phyloP scores from a whole-genome alignment of 257 asterid genomes.

The Galeopsis tetrahit region DNA sequence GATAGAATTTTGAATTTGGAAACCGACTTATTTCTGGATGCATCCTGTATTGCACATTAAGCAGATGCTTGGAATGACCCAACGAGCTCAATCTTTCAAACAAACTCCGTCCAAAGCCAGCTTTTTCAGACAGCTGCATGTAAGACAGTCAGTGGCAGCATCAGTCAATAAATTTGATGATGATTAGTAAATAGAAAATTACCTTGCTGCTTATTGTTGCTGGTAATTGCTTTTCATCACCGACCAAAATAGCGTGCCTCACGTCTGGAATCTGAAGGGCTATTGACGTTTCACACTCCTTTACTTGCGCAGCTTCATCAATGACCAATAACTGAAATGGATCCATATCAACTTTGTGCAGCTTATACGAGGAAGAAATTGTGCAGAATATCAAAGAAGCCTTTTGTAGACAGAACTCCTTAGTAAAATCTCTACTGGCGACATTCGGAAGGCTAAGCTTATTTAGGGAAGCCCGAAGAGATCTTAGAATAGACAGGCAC shows the following conservation, averaged over 20 bases:
- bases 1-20: not conserved
- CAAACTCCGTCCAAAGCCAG: not conserved
- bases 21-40: not conserved
- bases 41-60: slow-evolving; percentile 3
- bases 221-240: not conserved
- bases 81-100: slow-evolving; percentile 1
- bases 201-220: not conserved
- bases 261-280: not conserved
- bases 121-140: not conserved
- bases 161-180: not conserved
- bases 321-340: slow-evolving; percentile 5
- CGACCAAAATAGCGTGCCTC: not conserved
- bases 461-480: not conserved
- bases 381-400: not conserved
- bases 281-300: not conserved
- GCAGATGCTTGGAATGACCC: not conserved
- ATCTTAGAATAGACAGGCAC: not conserved
- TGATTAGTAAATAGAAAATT: not conserved
- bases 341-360: not conserved
- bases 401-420: not conserved
- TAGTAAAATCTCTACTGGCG: not conserved
- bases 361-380: not conserved
- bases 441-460: not conserved
- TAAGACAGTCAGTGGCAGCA: not conserved
- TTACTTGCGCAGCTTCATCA: not conserved